Evolutionary conservation across 1,284 basidiomycete species (phyloP), one percentile per base, ranked within the genome.

Genomic region (Athelia psychrophila): DNA sequence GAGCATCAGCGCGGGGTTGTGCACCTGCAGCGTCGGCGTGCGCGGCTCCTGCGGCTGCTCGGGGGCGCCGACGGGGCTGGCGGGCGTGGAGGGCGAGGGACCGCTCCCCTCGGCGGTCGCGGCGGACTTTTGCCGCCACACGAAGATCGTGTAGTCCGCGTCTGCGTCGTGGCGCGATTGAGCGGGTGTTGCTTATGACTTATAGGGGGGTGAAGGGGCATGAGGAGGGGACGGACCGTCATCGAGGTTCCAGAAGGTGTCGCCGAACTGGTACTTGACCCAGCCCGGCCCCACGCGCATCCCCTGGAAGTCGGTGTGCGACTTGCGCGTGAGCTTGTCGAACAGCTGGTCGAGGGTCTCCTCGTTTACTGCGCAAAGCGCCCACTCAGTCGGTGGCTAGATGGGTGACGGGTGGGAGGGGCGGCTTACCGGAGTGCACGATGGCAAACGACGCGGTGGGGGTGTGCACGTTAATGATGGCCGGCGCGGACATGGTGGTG

Each of bases 191-290:
- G n/a, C n/a, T n/a, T n/a, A n/a, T n/a, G n/a, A n/a, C n/a, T n/a
- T n/a, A n/a, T 13, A 30, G 27, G 27, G 27, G 27, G 5, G 27
- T 5, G 6, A 30, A 13, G 27, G 27, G 6, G 27, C 27, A 5
- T 5, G 27, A 13, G 27, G 27, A 30, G 27, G 27, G 23, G 18
- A 64, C 74, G 51, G 59, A 84, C 89, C 88, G 60, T 92, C 89
- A 61, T 91, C 88, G 8, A 92, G 68, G 63, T 89, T 88, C 87
- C 89, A 92, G 40, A 86, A 68, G 0, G 80, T 73, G n/a, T 77
- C 78, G 57, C 81, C 81, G 74, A 83, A 91, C 52, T 85, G 79
- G 63, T 92, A 92, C 61, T 91, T 92, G 48, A 92, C 73, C 88
- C 88, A 91, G 27, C 88, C 87, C 22, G 86, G 71, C 19, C 81